A percentile compares a stretch with the other conserved stretches of the same genome.
Evolutionary conservation across 179 eudicot species (phyloP).

Genomic region (Silene vulgaris): DNA sequence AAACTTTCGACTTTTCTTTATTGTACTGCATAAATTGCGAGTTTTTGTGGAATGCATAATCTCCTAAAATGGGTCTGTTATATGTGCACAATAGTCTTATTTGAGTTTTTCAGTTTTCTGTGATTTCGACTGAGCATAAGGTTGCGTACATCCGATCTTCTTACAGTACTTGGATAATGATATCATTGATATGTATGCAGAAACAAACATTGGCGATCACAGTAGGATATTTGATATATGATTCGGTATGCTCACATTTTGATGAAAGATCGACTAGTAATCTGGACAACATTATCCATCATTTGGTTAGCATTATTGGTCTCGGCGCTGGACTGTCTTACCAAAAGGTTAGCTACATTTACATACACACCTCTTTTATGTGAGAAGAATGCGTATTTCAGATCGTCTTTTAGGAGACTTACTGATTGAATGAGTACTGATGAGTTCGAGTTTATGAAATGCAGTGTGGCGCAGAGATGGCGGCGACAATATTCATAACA

Average conservation of each 20-base stretch:
- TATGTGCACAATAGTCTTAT: too few species aligned
- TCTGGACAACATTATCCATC: slow-evolving; percentile 71
- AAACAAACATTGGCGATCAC: slow-evolving; percentile 55
- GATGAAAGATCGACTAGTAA: slow-evolving; percentile 32
- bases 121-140: too few species aligned
- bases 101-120: too few species aligned
- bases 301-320: slow-evolving; percentile 81
- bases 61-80: too few species aligned
- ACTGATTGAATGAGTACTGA: neutral
- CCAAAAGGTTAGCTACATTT: slow-evolving; percentile 42
- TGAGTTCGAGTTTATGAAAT: slow-evolving; percentile 5
- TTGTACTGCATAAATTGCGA: too few species aligned
- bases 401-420: neutral
- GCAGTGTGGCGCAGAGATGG: slow-evolving; percentile 95
- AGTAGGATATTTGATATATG: slow-evolving; percentile 62
- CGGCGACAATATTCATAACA: slow-evolving; percentile 53
- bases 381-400: neutral
- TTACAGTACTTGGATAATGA: too few species aligned
- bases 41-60: too few species aligned
- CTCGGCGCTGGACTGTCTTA: slow-evolving; percentile 68
- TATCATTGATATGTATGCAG: slow-evolving; percentile 28
- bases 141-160: too few species aligned
- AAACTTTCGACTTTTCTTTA: neutral
- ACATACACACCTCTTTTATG: neutral
- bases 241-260: slow-evolving; percentile 56